Conservation (phyloP, 2,329 filamentous ascomycete species). For the Nigrospora oryzae region DNA sequence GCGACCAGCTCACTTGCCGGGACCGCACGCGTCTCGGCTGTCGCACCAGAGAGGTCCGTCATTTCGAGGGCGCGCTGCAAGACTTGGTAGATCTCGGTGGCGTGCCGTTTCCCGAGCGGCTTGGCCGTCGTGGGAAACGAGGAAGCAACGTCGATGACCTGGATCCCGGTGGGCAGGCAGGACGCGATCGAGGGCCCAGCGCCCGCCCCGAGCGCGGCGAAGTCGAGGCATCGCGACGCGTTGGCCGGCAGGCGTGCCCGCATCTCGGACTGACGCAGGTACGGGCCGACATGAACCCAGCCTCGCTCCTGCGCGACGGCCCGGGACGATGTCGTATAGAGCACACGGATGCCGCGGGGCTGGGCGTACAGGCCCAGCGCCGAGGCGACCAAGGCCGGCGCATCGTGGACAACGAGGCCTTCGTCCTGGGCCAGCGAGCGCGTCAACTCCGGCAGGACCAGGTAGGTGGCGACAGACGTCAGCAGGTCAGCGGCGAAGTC, state of each 20-base stretch:
- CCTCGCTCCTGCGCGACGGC: background rate
- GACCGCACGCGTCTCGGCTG: background rate
- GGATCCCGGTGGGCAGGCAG: background rate
- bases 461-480: background rate
- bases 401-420: background rate
- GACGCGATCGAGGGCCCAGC: background rate
- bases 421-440: background rate
- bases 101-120: background rate
- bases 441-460: background rate
- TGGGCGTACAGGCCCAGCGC: background rate
- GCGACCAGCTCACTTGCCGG: background rate
- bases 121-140: background rate
- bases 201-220: background rate
- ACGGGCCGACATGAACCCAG: too few species aligned
- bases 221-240: background rate
- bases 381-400: background rate
- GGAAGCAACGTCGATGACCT: background rate
- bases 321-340: background rate
- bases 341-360: background rate
- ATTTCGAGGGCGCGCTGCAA: background rate
- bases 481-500: background rate
- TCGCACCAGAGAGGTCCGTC: background rate
- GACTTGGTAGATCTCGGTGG: background rate
- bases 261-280: too few species aligned
- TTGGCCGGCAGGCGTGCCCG: background rate